A percentile compares a stretch with the other conserved stretches of the same genome.
phyloP scores from a whole-genome alignment of 108 stramenopile genomes.

The Skeletonema menzelii region DNA sequence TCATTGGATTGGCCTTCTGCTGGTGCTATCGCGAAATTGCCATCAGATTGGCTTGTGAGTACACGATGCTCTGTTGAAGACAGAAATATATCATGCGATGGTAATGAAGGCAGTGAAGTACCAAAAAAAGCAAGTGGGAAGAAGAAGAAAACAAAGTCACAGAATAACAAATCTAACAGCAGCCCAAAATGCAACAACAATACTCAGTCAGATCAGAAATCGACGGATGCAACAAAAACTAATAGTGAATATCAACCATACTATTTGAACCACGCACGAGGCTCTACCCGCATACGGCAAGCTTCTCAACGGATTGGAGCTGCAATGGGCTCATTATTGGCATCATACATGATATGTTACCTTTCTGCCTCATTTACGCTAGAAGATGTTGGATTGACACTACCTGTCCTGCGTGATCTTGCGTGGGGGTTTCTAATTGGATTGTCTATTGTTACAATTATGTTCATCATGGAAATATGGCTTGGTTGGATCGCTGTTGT shows the following conservation, averaged over 20 bases:
- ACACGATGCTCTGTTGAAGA: background rate
- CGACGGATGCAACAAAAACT: background rate
- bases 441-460: conserved; percentile 19
- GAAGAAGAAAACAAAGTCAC: background rate
- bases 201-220: background rate
- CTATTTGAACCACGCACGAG: conserved; percentile 40
- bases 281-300: conserved; percentile 42
- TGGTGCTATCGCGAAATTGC: background rate
- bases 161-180: background rate
- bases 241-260: conserved; percentile 14
- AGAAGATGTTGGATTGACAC: conserved; percentile 26
- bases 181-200: conserved; percentile 3
- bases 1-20: conserved; percentile 28
- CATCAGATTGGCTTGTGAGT: conserved; percentile 20
- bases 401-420: conserved; percentile 14
- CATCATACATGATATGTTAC: conserved; percentile 21
- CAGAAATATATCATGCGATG: background rate
- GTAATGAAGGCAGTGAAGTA: background rate
- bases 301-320: conserved; percentile 30
- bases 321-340: conserved; percentile 20
- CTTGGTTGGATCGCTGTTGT: conserved; percentile 41
- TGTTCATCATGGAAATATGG: conserved; percentile 22
- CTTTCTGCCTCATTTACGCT: conserved; percentile 4
- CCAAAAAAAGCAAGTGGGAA: background rate
- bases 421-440: conserved; percentile 27